Percentiles rank a stretch among this genome's conserved stretches.
phyloP scores from a whole-genome alignment of 169 alveolate genomes.

The Theileria sp. region DNA sequence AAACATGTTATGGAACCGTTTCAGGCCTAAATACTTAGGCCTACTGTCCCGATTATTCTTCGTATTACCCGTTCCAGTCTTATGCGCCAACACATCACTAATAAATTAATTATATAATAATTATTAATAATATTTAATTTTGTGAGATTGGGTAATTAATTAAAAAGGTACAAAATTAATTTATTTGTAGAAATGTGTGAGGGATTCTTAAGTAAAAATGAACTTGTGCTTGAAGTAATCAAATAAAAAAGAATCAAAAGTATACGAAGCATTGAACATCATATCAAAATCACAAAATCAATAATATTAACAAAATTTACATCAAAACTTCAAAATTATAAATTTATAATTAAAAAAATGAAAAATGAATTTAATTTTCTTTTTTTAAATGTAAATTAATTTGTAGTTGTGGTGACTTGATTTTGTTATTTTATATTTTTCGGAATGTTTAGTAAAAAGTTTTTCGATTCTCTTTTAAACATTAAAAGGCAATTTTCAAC shows the following conservation, averaged over 20 bases:
- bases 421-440: too few species aligned
- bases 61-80: slow-evolving; percentile 85
- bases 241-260: neutral
- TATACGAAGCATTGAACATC: neutral
- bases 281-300: neutral
- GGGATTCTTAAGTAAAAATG: neutral
- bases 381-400: too few species aligned
- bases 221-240: neutral
- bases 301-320: neutral
- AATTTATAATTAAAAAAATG: neutral
- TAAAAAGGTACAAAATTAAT: neutral
- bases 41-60: slow-evolving; percentile 84
- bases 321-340: neutral
- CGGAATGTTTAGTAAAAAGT: neutral
- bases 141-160: neutral
- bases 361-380: neutral
- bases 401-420: neutral
- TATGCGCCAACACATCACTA: slow-evolving; percentile 70
- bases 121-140: too few species aligned
- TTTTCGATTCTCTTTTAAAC: neutral
- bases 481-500: slow-evolving; percentile 1
- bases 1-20: slow-evolving; percentile 77
- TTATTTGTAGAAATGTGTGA: neutral
- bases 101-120: neutral
- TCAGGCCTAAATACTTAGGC: slow-evolving; percentile 82